A percentile compares a stretch with the other conserved stretches of the same genome.
Evolutionary conservation across 164 flowering plant genomes (phyloP).

Genomic region (Magnolia officinalis): DNA sequence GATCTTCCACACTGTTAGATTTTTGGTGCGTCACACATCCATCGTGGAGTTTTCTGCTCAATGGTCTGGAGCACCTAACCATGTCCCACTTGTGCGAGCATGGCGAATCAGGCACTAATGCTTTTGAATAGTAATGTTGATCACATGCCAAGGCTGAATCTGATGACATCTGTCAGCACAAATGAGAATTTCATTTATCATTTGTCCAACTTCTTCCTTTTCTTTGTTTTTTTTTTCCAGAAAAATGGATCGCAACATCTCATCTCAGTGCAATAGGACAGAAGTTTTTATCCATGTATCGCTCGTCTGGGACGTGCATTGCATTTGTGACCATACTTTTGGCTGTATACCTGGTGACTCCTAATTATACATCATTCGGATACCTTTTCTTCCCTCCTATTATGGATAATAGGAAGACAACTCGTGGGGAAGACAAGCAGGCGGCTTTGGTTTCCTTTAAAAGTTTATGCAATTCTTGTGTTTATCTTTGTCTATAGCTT

Average conservation of each 20-base stretch:
- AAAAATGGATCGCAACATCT: constrained; percentile 81
- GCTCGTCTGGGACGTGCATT: constrained; percentile 86
- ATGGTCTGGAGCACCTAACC: not conserved
- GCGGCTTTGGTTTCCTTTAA: constrained; percentile 92
- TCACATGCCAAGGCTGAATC: not conserved
- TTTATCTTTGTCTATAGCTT: constrained; percentile 67
- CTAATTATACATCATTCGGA: constrained; percentile 89
- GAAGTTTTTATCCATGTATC: constrained; percentile 67
- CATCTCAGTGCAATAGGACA: constrained; percentile 73
- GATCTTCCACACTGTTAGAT: not conserved
- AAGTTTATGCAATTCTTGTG: constrained; percentile 64
- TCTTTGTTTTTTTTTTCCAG: constrained; percentile 38
- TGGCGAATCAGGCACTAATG: not conserved
- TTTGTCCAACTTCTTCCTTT: not conserved
- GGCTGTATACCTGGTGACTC: constrained; percentile 69
- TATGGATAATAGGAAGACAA: constrained; percentile 95
- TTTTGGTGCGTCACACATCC: not conserved
- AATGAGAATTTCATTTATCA: not conserved
- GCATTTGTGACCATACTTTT: constrained; percentile 83
- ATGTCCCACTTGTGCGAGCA: not conserved
- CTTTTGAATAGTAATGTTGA: no score
- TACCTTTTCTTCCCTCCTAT: constrained; percentile 77
- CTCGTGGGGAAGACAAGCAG: constrained; percentile 73
- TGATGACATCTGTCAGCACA: no score
- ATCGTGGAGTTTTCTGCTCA: not conserved